Evolutionary conservation across 192 early-diverging fungal genomes (phyloP).

Genomic region (Coemansia guatemalensis): DNA sequence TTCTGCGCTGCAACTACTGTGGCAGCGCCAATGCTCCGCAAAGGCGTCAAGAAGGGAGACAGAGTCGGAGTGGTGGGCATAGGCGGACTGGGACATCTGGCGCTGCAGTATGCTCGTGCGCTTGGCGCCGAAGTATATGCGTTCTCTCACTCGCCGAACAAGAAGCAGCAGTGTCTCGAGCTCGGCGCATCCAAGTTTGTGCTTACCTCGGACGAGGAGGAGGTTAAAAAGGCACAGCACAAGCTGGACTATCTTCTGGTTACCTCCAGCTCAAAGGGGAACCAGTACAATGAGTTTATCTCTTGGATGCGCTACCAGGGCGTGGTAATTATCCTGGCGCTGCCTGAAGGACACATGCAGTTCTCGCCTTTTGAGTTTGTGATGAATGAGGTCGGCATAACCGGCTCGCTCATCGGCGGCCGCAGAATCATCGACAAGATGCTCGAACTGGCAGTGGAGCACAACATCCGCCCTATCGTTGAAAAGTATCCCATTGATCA

Average conservation of each 20-base stretch:
- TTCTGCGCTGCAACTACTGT: conserved; percentile 84
- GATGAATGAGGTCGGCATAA: conserved; percentile 52
- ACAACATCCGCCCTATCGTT: conserved; percentile 63
- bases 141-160: conserved; percentile 59
- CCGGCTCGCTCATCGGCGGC: conserved; percentile 69
- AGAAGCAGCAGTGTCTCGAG: conserved; percentile 54
- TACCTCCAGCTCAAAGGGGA: conserved; percentile 28
- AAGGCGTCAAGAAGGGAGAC: conserved; percentile 60
- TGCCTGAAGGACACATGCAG: conserved; percentile 59
- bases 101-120: conserved; percentile 62
- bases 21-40: conserved; percentile 65
- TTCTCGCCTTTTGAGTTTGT: conserved; percentile 54
- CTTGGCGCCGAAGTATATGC: conserved; percentile 55
- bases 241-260: conserved; percentile 42
- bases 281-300: conserved; percentile 54
- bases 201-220: conserved; percentile 29
- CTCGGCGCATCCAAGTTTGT: conserved; percentile 63
- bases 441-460: conserved; percentile 65
- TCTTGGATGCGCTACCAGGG: conserved; percentile 58
- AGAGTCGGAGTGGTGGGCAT: conserved; percentile 75
- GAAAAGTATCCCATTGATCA: conserved; percentile 64
- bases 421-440: conserved; percentile 60
- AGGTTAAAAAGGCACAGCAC: conserved; percentile 17
- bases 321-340: conserved; percentile 63
- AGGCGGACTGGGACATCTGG: conserved; percentile 77